These are phyloP conservation scores for Hortaea sp. DNA, from an alignment of 2,329 filamentous ascomycete species.

Conservation along the genomic window DNA sequence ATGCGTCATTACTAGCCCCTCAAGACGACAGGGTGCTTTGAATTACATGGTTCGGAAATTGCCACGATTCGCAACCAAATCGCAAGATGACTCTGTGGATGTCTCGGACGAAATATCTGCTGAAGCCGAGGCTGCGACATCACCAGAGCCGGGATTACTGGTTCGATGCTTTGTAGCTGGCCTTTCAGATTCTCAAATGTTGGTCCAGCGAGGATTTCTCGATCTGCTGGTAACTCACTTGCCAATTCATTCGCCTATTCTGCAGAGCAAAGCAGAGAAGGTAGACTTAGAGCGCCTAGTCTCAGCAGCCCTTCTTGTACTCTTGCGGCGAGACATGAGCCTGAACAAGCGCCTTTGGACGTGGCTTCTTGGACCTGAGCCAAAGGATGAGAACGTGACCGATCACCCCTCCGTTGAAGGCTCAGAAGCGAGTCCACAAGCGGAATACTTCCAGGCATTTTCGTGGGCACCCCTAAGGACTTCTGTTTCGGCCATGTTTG, in stretches of 20 bases:
- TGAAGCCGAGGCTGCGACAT: constrained; percentile 59
- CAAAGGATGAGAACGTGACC: constrained; percentile 20
- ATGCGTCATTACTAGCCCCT: constrained; percentile 80
- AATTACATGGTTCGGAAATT: constrained; percentile 74
- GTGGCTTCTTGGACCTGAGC: constrained; percentile 81
- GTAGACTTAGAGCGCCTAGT: constrained; percentile 75
- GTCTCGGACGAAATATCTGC: constrained; percentile 29
- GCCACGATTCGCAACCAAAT: constrained; percentile 53
- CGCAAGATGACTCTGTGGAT: not conserved
- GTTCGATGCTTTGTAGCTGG: constrained; percentile 88
- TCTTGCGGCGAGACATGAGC: constrained; percentile 89
- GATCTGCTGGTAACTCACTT: constrained; percentile 86
- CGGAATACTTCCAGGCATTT: constrained; percentile 70
- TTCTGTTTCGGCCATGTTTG: constrained; percentile 69
- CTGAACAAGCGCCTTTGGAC: constrained; percentile 90
- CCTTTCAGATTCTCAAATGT: constrained; percentile 72
- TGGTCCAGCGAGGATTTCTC: constrained; percentile 89
- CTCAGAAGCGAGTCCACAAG: constrained; percentile 23
- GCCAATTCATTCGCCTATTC: constrained; percentile 69
- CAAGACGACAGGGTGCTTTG: constrained; percentile 72
- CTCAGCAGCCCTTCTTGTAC: constrained; percentile 74
- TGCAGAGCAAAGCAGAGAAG: constrained; percentile 63
- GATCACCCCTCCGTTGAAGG: constrained; percentile 19
- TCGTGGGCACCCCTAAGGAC: constrained; percentile 65
- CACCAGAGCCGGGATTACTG: constrained; percentile 82